These are phyloP conservation scores for Vaucheria bursata DNA, from an alignment of 352 stramenopile genomes.

Conservation along the genomic window DNA sequence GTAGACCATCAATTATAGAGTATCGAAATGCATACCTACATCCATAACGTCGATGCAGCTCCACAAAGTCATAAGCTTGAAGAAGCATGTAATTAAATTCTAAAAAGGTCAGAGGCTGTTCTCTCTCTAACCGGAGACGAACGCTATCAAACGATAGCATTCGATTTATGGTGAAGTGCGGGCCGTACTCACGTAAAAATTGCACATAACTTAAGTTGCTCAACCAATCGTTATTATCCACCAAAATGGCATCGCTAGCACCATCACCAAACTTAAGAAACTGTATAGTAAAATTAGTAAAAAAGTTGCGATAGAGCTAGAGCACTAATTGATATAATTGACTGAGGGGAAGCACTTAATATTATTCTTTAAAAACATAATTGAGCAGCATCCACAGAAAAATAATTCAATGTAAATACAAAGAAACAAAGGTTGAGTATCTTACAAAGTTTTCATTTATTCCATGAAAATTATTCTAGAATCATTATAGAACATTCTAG, in stretches of 20 bases:
- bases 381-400: too few relatives aligned
- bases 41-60: conserved; percentile 60
- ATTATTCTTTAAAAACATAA: too few relatives aligned
- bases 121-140: conserved; percentile 83
- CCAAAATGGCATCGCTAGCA: conserved; percentile 77
- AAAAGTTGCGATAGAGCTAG: conserved; percentile 72
- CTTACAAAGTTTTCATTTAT: too few relatives aligned
- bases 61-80: conserved; percentile 97
- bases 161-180: conserved; percentile 92
- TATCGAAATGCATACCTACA: too few relatives aligned
- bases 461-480: too few relatives aligned
- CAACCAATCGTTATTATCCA: conserved; percentile 98
- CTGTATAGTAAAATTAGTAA: too few relatives aligned
- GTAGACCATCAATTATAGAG: too few relatives aligned
- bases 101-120: conserved; percentile 92
- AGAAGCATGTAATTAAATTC: conserved; percentile 99
- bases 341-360: too few relatives aligned
- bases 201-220: conserved; percentile 81
- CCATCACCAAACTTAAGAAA: conserved; percentile 79
- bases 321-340: too few relatives aligned
- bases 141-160: conserved; percentile 97
- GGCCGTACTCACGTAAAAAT: conserved; percentile 93
- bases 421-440: too few relatives aligned
- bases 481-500: too few relatives aligned
- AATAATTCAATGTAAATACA: too few relatives aligned